These are phyloP conservation scores for Chalara sp. DNA, from an alignment of 2,329 filamentous ascomycete species.

Conservation along the genomic window DNA sequence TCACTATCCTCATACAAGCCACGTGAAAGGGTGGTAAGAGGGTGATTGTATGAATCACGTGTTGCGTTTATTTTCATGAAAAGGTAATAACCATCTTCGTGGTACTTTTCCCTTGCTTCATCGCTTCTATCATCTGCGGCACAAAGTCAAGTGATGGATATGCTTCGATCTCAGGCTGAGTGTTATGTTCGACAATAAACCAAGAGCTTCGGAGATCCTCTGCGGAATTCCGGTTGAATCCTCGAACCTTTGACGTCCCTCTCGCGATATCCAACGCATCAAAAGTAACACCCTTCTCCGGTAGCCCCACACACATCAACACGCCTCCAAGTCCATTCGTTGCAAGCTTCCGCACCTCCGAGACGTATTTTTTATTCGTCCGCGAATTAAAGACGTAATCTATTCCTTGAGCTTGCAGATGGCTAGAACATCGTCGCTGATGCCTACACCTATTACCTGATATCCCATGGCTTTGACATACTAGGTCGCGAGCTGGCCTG, in stretches of 20 bases:
- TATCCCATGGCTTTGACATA: constrained; percentile 13
- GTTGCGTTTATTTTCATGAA: constrained; percentile 6
- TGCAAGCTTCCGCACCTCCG: constrained; percentile 8
- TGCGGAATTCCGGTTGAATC: not conserved
- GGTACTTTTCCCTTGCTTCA: constrained; percentile 6
- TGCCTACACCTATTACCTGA: constrained; percentile 10
- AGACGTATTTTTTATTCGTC: constrained; percentile 19
- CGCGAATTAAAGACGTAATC: constrained; percentile 11
- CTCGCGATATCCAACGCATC: constrained; percentile 5
- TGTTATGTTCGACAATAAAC: constrained; percentile 12
- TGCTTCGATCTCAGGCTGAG: constrained; percentile 9
- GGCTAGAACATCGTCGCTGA: constrained; percentile 9
- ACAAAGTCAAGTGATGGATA: constrained; percentile 13
- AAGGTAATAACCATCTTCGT: constrained; percentile 10
- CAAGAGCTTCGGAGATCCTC: constrained; percentile 7
- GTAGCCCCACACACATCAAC: constrained; percentile 13
- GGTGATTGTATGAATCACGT: not conserved
- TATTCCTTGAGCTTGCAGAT: constrained; percentile 7
- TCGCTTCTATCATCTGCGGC: constrained; percentile 9
- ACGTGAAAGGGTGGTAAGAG: not conserved
- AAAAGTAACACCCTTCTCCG: constrained; percentile 5
- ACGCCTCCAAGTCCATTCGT: constrained; percentile 9
- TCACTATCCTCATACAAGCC: not conserved
- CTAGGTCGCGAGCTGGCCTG: constrained; percentile 14
- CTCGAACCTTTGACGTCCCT: constrained; percentile 8